phyloP scores from a whole-genome alignment of 352 stramenopile species.

The Phytophthora niederhauseri region DNA sequence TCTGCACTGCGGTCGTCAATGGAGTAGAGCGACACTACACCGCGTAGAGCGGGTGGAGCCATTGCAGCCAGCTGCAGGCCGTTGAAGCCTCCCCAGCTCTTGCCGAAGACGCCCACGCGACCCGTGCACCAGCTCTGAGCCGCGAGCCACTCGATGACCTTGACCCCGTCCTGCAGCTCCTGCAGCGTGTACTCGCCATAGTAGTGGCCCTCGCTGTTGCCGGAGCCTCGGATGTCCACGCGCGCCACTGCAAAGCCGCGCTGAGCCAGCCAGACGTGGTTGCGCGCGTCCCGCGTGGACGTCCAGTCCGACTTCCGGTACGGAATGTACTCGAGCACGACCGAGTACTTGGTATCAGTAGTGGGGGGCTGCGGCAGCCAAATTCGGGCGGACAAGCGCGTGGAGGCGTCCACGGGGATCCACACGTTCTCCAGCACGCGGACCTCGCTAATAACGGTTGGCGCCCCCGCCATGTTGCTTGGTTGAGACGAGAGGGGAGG shows the following conservation, averaged over 20 bases:
- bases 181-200: conserved; percentile 50
- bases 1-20: conserved; percentile 62
- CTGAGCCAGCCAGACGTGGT: conserved; percentile 57
- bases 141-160: conserved; percentile 54
- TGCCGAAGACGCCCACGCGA: conserved; percentile 51
- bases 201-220: conserved; percentile 53
- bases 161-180: conserved; percentile 52
- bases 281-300: conserved; percentile 42
- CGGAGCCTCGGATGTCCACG: conserved; percentile 55
- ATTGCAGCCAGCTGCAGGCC: conserved; percentile 53
- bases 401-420: conserved; percentile 35
- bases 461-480: not conserved
- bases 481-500: not conserved
- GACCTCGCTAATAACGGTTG: conserved; percentile 12
- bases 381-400: conserved; percentile 41
- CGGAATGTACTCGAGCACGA: conserved; percentile 62
- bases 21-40: conserved; percentile 58
- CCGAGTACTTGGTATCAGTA: conserved; percentile 29
- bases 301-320: conserved; percentile 63
- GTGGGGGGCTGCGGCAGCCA: conserved; percentile 37
- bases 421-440: conserved; percentile 48
- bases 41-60: conserved; percentile 41
- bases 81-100: conserved; percentile 64
- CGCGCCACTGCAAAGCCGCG: conserved; percentile 50
- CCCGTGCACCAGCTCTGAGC: conserved; percentile 50